phyloP scores from a whole-genome alignment of 2,329 filamentous ascomycete genomes.

The Apiospora aurea region DNA sequence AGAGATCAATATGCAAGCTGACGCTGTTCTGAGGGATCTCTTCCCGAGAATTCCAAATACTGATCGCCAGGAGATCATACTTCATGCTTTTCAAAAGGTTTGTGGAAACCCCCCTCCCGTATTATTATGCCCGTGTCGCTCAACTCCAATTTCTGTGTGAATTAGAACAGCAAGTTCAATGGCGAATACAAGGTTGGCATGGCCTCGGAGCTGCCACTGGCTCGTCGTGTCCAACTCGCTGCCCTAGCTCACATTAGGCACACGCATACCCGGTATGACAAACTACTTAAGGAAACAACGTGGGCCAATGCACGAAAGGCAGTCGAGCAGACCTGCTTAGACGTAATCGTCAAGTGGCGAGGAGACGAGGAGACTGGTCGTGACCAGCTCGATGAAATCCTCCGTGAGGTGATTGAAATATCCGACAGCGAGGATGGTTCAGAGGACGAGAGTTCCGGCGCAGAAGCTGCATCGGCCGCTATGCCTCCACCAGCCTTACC shows the following conservation, averaged over 20 bases:
- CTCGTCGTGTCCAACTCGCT: constrained; percentile 69
- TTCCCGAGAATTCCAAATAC: constrained; percentile 72
- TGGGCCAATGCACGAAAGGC: constrained; percentile 67
- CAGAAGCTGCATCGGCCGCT: constrained; percentile 32
- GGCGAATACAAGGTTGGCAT: constrained; percentile 65
- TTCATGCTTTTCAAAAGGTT: constrained; percentile 69
- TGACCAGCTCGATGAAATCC: constrained; percentile 71
- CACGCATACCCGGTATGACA: constrained; percentile 70
- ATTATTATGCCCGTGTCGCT: constrained; percentile 7
- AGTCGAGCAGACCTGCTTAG: constrained; percentile 67
- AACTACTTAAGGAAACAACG: constrained; percentile 62
- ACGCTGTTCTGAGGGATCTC: constrained; percentile 67
- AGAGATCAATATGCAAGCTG: constrained; percentile 68
- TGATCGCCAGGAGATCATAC: constrained; percentile 67
- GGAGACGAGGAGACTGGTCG: constrained; percentile 73
- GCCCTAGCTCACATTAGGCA: constrained; percentile 72
- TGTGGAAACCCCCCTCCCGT: constrained; percentile 34
- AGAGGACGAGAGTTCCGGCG: constrained; percentile 41
- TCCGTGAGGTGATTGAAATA: constrained; percentile 71
- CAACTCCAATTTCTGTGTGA: not conserved
- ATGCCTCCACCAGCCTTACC: constrained; percentile 28
- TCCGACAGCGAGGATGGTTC: constrained; percentile 62
- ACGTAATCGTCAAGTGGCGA: constrained; percentile 74
- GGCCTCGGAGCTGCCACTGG: constrained; percentile 61
- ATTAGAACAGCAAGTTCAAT: constrained; percentile 57